phyloP scores from a whole-genome alignment of 495 filamentous ascomycete genomes.

The Jackrogersella multiformis region DNA sequence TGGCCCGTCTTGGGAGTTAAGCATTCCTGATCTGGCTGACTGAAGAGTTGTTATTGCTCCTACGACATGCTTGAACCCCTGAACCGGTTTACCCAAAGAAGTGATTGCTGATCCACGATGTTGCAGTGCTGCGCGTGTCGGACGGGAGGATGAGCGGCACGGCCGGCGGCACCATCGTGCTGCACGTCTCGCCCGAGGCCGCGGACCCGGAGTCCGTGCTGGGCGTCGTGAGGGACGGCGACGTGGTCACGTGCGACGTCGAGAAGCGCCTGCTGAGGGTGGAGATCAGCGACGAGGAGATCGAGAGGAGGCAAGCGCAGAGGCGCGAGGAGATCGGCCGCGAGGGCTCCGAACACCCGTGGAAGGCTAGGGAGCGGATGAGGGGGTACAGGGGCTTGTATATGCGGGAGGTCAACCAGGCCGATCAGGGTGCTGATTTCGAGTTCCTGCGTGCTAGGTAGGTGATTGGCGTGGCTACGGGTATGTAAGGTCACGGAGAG shows the following conservation, averaged over 20 bases:
- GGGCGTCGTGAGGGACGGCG: constrained; percentile 68
- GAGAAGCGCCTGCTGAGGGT: constrained; percentile 56
- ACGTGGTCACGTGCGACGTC: constrained; percentile 64
- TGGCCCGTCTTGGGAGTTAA: too few species aligned
- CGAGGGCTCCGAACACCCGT: constrained; percentile 37
- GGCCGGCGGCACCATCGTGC: constrained; percentile 72
- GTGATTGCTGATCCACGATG: too few species aligned
- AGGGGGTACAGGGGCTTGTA: constrained; percentile 73
- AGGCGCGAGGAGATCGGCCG: constrained; percentile 39
- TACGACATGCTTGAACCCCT: too few species aligned
- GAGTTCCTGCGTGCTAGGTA: constrained; percentile 65
- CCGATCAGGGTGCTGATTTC: constrained; percentile 71
- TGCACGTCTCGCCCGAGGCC: constrained; percentile 72
- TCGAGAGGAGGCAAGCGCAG: constrained; percentile 52
- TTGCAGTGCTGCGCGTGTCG: constrained; percentile 71
- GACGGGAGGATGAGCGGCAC: constrained; percentile 77
- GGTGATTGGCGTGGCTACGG: background rate
- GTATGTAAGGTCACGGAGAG: too few species aligned
- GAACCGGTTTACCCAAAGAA: too few species aligned
- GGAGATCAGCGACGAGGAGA: constrained; percentile 58
- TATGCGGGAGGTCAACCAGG: constrained; percentile 70
- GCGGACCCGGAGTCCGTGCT: constrained; percentile 64
- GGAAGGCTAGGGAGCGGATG: constrained; percentile 50
- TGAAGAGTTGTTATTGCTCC: too few species aligned
- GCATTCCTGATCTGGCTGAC: too few species aligned